Conservation (phyloP, 805 yeast genomes). For the Yarrowia sp. region DNA sequence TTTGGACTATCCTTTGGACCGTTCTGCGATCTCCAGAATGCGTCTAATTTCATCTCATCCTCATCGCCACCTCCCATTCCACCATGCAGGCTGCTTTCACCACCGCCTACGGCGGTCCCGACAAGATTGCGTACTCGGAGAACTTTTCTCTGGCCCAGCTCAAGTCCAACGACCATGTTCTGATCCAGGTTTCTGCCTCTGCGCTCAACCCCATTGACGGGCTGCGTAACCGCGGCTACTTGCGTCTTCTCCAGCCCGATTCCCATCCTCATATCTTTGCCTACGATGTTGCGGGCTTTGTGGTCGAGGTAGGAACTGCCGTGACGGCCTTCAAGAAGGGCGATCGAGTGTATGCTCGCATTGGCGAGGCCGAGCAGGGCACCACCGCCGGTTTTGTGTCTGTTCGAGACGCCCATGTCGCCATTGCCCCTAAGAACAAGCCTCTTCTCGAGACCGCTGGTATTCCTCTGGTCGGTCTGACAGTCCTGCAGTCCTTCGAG, state of each 20-base stretch:
- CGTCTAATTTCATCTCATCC: neutral
- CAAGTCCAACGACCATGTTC: constrained; percentile 25
- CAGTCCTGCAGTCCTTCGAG: constrained; percentile 30
- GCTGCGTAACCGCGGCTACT: constrained; percentile 28
- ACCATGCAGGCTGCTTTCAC: constrained; percentile 21
- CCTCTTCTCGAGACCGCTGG: constrained; percentile 31
- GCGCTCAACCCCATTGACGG: constrained; percentile 36
- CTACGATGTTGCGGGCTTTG: constrained; percentile 34
- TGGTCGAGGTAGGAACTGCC: constrained; percentile 33
- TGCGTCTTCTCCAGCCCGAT: constrained; percentile 19
- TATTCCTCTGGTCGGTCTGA: constrained; percentile 31
- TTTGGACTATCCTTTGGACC: neutral
- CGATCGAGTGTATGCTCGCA: constrained; percentile 30
- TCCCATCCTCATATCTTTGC: constrained; percentile 32
- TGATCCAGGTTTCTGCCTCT: constrained; percentile 31
- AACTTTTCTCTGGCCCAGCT: constrained; percentile 3
- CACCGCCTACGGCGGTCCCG: constrained; percentile 20
- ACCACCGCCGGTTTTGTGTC: constrained; percentile 31
- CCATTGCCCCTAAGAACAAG: constrained; percentile 31
- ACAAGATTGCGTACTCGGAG: neutral
- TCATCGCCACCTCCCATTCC: neutral
- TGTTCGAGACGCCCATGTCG: constrained; percentile 24
- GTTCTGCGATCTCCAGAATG: neutral
- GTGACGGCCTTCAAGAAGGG: constrained; percentile 30
- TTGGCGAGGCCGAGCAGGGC: constrained; percentile 26